Evolutionary conservation across 768 basidiomycete species (phyloP).

Genomic region (Mycena vitilis): DNA sequence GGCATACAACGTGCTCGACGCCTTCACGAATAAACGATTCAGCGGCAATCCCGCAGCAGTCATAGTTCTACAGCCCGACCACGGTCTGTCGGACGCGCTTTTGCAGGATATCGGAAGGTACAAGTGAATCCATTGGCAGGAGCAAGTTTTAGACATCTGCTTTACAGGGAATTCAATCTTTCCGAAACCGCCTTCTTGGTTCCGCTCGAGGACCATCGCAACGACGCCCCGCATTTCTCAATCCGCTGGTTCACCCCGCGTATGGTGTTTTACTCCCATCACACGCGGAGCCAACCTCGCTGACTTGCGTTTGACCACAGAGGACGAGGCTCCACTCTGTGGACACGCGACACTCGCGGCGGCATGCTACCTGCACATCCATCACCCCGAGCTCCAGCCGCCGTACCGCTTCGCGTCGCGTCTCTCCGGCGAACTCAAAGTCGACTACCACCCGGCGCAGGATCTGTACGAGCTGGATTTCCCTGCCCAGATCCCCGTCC

Average conservation of each 20-base stretch:
- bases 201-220: conserved; percentile 31
- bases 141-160: too few relatives aligned
- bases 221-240: conserved; percentile 32
- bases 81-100: too few relatives aligned
- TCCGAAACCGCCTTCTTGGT: conserved; percentile 34
- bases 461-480: conserved; percentile 34
- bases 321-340: conserved; percentile 31
- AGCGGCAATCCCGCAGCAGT: conserved; percentile 19
- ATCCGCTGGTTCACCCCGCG: conserved; percentile 34
- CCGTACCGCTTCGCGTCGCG: conserved; percentile 36
- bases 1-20: conserved; percentile 28
- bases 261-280: background rate
- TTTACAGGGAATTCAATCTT: too few relatives aligned
- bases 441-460: conserved; percentile 22
- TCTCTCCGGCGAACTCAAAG: conserved; percentile 28
- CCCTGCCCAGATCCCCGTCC: conserved; percentile 27
- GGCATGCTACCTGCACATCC: conserved; percentile 23
- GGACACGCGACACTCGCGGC: conserved; percentile 34
- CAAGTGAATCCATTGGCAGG: too few relatives aligned
- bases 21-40: conserved; percentile 28
- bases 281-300: background rate
- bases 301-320: conserved; percentile 2
- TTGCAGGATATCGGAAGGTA: too few relatives aligned
- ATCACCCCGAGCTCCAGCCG: conserved; percentile 27
- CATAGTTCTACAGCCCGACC: too few relatives aligned